Evolutionary conservation across 2,329 filamentous ascomycete genomes (phyloP).

Genomic region (Aureobasidium lini): DNA sequence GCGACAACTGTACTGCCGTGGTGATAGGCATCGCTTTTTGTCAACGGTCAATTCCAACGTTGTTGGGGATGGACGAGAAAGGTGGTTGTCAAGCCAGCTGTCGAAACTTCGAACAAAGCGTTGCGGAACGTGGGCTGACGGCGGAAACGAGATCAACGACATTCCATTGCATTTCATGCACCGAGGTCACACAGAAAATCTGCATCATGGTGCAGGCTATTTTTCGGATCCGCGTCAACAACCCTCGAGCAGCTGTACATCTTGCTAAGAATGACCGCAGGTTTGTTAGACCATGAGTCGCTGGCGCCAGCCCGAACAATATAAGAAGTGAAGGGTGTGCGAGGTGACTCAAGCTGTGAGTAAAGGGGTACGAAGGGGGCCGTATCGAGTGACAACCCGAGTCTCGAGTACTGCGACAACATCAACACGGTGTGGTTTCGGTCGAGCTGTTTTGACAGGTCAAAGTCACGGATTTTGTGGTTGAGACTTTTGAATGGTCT

Average conservation of each 20-base stretch:
- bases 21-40: neutral
- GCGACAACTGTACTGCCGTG: neutral
- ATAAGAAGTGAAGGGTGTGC: neutral
- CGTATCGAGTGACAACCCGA: neutral
- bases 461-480: neutral
- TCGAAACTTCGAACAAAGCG: neutral
- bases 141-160: neutral
- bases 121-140: constrained; percentile 4
- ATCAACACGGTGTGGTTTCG: neutral
- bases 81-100: constrained; percentile 3
- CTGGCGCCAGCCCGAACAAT: neutral
- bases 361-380: neutral
- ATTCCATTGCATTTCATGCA: constrained; percentile 6
- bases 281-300: neutral
- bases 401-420: neutral
- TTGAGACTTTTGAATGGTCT: neutral
- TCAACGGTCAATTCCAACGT: neutral
- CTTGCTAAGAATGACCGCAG: neutral
- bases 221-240: neutral
- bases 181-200: neutral
- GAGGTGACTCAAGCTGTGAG: neutral
- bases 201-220: neutral
- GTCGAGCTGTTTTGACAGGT: neutral
- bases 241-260: neutral
- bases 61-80: neutral